Base-by-base conservation (phyloP, 495 filamentous ascomycete species). In the Aspergillus nanangensis region DNA sequence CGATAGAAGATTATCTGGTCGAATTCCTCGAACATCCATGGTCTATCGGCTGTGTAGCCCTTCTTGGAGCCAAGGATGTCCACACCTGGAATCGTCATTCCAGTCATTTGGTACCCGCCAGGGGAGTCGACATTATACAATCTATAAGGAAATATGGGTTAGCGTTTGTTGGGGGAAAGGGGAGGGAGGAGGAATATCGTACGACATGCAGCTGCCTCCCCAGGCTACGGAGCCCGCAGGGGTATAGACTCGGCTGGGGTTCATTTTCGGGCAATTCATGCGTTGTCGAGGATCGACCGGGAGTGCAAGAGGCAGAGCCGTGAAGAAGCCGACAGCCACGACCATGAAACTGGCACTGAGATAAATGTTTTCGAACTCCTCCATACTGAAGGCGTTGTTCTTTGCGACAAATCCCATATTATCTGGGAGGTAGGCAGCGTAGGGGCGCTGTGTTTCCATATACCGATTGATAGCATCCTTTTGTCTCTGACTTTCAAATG, bases 41-140 rank as follows among this genome's bases (percentile, higher is more conserved):
- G 78, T 13, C 58, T 51, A 0, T 56, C 45, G 0, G 66, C 52
- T 0, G 51, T 62, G 47, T 78, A 81, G 0, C 70, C 71, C 0
- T 55, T 60, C 27, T 74, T 75, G 27, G 66, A 66, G 2, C 76
- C 76, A 4, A 77, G 67, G n/a, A 70, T 67, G 55, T 84, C 79
- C 41, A 75, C 71, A 21, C 72, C 65, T 0, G 75, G 76, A 11
- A 83, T 71, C 0, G 79, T 81, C 24, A 72, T 55, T 1, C 72
- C 80, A 1, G 73, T 70, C 50, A 79, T 67, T 59, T 77, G 72
- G 51, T 80, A 81, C 0, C 80, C 80, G 3, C 80, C 80, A 0
- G 80, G 80, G 4, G 67, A 69, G 45, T 81, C 79, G 5, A 80
- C 75, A 8, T 77, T 76, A 50, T 83, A 80, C 10, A 81, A n/a